These are phyloP conservation scores for Didymella glomerata DNA, from an alignment of 2,329 filamentous ascomycete species.

Conservation along the genomic window DNA sequence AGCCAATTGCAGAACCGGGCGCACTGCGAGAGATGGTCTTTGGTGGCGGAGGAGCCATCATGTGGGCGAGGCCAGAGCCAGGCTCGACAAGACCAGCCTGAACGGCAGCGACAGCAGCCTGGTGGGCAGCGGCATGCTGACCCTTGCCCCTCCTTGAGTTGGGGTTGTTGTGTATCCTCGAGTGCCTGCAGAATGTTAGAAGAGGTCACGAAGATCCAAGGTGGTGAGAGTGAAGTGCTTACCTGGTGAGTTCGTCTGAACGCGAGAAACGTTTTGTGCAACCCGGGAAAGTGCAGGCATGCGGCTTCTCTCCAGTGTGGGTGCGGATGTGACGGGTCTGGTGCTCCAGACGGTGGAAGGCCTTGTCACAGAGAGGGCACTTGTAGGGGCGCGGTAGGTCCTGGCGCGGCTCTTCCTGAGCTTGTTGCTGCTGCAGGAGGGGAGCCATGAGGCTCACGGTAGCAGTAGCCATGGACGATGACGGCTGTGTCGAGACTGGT, in stretches of 20 bases:
- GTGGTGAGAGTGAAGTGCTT: constrained; percentile 7
- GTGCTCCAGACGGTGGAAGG: constrained; percentile 97
- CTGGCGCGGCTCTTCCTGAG: constrained; percentile 67
- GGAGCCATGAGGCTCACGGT: constrained; percentile 60
- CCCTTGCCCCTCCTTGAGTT: constrained; percentile 96
- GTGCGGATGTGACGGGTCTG: constrained; percentile 93
- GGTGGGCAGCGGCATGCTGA: constrained; percentile 68
- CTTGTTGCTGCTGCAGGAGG: constrained; percentile 60
- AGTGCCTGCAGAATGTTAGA: constrained; percentile 69
- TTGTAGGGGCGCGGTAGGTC: constrained; percentile 97
- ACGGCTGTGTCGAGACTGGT: constrained; percentile 23
- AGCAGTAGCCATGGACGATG: constrained; percentile 53
- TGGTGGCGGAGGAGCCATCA: constrained; percentile 79
- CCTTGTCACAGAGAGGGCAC: constrained; percentile 97
- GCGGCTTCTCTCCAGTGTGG: constrained; percentile 97
- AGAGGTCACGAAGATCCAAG: background rate
- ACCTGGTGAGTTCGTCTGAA: constrained; percentile 86
- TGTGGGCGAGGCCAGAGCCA: constrained; percentile 60
- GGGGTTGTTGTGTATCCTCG: constrained; percentile 98
- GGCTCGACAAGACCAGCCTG: constrained; percentile 62
- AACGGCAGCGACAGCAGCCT: constrained; percentile 63
- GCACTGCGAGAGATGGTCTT: constrained; percentile 88
- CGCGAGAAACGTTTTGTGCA: constrained; percentile 98
- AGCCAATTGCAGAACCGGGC: constrained; percentile 83
- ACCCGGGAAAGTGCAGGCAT: constrained; percentile 92